phyloP scores from a whole-genome alignment of 2,329 filamentous ascomycete genomes.

The Mollisiaceae sp. region DNA sequence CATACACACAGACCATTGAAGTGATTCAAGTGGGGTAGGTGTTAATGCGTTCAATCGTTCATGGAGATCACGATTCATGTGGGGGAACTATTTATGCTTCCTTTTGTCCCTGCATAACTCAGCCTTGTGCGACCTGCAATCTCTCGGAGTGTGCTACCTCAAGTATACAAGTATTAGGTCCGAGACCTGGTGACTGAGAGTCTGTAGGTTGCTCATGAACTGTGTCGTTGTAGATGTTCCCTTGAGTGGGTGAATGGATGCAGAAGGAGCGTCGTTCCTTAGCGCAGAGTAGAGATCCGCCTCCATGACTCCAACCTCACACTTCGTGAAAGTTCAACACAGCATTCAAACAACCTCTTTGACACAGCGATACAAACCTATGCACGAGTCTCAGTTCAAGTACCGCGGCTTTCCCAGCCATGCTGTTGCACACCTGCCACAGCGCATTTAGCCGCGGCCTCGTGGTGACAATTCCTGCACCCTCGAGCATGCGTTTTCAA shows the following conservation, averaged over 20 bases:
- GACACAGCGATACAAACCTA: neutral
- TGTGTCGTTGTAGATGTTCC: too few relatives aligned
- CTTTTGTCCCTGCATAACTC: neutral
- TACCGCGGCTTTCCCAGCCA: neutral
- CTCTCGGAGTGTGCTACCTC: neutral
- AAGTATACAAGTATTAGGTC: neutral
- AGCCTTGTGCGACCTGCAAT: neutral
- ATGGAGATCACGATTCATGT: slow-evolving; percentile 3
- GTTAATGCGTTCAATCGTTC: slow-evolving; percentile 4
- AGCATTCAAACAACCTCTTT: neutral
- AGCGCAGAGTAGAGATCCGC: neutral
- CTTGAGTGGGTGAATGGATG: neutral
- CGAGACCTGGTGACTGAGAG: neutral
- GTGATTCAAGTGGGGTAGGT: slow-evolving; percentile 1
- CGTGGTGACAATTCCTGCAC: neutral
- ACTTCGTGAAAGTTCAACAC: neutral
- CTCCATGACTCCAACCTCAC: neutral
- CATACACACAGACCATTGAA: neutral
- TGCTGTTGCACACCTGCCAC: neutral
- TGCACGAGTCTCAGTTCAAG: neutral
- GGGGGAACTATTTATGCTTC: neutral
- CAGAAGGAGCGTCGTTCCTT: neutral
- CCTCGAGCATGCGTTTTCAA: neutral
- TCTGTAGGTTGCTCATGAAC: too few relatives aligned
- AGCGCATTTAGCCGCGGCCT: slow-evolving; percentile 5